Evolutionary conservation across 768 basidiomycete species (phyloP).

Genomic region (Trametes sanguinea): DNA sequence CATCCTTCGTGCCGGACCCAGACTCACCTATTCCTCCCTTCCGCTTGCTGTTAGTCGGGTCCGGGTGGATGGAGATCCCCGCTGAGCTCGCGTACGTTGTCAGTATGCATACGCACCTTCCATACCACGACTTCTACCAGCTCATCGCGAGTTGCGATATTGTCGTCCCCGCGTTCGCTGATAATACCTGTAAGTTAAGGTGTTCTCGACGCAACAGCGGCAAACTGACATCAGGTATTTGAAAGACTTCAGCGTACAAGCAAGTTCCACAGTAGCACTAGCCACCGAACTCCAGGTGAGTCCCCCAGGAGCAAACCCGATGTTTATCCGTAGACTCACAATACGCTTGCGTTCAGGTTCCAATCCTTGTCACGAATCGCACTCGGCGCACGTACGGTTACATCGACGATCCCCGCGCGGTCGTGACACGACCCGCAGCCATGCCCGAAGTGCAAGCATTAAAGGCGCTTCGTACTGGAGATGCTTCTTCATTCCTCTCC

Average conservation of each 20-base stretch:
- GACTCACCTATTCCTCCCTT: slow-evolving; percentile 28
- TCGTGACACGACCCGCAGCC: slow-evolving; percentile 42
- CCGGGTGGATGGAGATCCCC: slow-evolving; percentile 38
- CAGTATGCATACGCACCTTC: slow-evolving; percentile 35
- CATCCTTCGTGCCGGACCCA: slow-evolving; percentile 30
- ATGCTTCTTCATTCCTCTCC: slow-evolving; percentile 30
- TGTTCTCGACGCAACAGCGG: background rate
- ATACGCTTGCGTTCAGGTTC: slow-evolving; percentile 31
- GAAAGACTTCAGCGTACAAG: slow-evolving; percentile 39
- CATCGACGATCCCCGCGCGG: slow-evolving; percentile 39
- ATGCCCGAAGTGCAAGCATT: slow-evolving; percentile 43
- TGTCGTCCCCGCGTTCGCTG: slow-evolving; percentile 43
- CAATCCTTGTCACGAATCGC: slow-evolving; percentile 44
- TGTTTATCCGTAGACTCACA: background rate
- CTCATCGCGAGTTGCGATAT: slow-evolving; percentile 43
- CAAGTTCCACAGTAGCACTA: slow-evolving; percentile 45
- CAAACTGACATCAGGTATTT: background rate
- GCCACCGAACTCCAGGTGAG: slow-evolving; percentile 41
- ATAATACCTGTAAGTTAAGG: slow-evolving; percentile 30
- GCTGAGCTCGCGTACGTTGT: slow-evolving; percentile 42
- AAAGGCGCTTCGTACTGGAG: slow-evolving; percentile 39
- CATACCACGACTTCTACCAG: slow-evolving; percentile 41
- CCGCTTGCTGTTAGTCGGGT: slow-evolving; percentile 37
- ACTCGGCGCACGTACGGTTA: slow-evolving; percentile 42
- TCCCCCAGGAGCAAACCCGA: too few relatives aligned